phyloP scores from a whole-genome alignment of 2,329 filamentous ascomycete species.

The Phyllachora maydis region DNA sequence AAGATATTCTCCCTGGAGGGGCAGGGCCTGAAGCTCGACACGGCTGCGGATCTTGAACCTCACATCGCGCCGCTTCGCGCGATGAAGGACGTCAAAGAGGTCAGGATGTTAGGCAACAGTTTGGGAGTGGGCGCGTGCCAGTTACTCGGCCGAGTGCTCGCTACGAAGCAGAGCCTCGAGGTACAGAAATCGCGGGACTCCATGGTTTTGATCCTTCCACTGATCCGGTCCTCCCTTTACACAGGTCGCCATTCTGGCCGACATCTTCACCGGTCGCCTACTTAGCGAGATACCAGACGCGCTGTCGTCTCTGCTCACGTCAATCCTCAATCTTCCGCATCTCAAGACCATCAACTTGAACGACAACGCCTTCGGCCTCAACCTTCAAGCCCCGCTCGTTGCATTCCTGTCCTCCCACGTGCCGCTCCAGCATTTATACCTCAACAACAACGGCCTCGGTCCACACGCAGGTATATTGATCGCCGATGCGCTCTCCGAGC shows the following conservation, averaged over 20 bases:
- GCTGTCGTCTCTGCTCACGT: constrained; percentile 64
- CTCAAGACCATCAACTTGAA: constrained; percentile 88
- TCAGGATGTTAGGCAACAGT: constrained; percentile 78
- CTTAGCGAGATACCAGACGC: constrained; percentile 87
- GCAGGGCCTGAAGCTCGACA: constrained; percentile 82
- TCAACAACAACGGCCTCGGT: constrained; percentile 96
- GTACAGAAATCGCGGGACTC: too few species aligned
- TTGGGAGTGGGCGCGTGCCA: constrained; percentile 77
- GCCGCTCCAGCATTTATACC: constrained; percentile 79
- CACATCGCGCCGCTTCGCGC: constrained; percentile 59
- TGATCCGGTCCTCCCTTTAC: too few species aligned
- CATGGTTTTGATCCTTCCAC: too few species aligned
- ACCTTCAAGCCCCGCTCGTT: constrained; percentile 81
- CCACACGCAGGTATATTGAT: constrained; percentile 78
- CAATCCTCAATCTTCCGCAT: constrained; percentile 67
- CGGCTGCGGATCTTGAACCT: constrained; percentile 65
- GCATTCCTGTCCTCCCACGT: constrained; percentile 78
- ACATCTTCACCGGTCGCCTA: constrained; percentile 92
- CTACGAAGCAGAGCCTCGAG: constrained; percentile 65
- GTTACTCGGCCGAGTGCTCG: constrained; percentile 62
- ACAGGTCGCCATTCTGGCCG: constrained; percentile 74
- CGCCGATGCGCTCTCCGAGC: constrained; percentile 64
- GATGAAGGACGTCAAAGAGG: constrained; percentile 60
- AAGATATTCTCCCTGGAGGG: constrained; percentile 82
- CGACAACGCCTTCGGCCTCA: constrained; percentile 94